Evolutionary conservation across 495 filamentous ascomycete genomes (phyloP).

Genomic region (Tuber microsphaerosporum): DNA sequence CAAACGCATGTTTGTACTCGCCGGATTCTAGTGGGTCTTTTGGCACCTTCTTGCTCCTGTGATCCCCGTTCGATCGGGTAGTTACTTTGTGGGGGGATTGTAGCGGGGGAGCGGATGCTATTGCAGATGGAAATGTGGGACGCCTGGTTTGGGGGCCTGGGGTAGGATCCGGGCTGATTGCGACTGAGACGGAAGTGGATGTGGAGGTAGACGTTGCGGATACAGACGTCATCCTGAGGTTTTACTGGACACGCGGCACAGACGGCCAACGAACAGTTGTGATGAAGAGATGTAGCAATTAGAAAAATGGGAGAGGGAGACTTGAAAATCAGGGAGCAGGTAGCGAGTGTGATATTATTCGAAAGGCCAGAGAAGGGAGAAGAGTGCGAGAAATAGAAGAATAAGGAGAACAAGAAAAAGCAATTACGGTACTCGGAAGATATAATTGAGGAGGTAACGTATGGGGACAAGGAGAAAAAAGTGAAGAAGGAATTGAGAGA

Average conservation of each 20-base stretch:
- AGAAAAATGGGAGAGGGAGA: neutral
- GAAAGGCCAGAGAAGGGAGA: neutral
- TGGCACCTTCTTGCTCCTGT: neutral
- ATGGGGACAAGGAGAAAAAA: neutral
- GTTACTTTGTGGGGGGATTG: neutral
- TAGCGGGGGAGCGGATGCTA: neutral
- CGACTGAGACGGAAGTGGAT: constrained; percentile 11
- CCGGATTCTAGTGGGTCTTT: neutral
- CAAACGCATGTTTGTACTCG: constrained; percentile 82
- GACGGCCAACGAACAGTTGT: neutral
- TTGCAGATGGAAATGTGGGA: constrained; percentile 4
- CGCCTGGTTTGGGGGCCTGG: constrained; percentile 1
- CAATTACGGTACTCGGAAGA: neutral
- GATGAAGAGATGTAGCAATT: neutral
- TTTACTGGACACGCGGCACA: neutral
- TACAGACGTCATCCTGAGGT: constrained; percentile 22
- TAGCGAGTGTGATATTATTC: neutral
- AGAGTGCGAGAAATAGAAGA: neutral
- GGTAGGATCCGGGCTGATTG: constrained; percentile 1
- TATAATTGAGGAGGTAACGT: neutral
- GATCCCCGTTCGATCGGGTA: neutral
- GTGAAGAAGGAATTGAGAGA: neutral
- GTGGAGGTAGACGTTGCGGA: constrained; percentile 31
- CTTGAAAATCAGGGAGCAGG: neutral
- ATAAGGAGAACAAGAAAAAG: neutral